Evolutionary conservation across 2,329 filamentous ascomycete species (phyloP).

Genomic region (Dothideomycetidae sp.): DNA sequence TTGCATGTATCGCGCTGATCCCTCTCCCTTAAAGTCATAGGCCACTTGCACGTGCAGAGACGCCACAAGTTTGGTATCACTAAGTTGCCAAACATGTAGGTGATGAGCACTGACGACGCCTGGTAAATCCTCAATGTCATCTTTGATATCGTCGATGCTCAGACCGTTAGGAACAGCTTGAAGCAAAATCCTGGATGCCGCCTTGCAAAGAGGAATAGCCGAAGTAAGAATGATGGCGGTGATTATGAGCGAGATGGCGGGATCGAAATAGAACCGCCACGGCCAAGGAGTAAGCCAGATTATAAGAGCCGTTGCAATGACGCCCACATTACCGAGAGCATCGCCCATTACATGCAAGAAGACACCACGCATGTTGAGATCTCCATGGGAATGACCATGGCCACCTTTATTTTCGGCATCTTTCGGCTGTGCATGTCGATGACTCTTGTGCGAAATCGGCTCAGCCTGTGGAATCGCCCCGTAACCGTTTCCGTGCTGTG

Average conservation of each 20-base stretch:
- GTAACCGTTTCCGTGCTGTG: constrained; percentile 19
- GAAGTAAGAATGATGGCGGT: constrained; percentile 62
- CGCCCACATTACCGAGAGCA: constrained; percentile 72
- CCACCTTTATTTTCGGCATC: constrained; percentile 40
- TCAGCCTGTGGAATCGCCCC: constrained; percentile 16
- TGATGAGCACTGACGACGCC: constrained; percentile 88
- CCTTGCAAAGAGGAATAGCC: constrained; percentile 63
- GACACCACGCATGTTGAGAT: constrained; percentile 84
- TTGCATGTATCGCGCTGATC: constrained; percentile 71
- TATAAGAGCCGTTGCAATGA: constrained; percentile 67
- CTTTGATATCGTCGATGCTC: constrained; percentile 75
- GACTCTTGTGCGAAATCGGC: constrained; percentile 32
- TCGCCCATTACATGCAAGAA: constrained; percentile 63
- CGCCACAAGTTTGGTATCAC: constrained; percentile 84
- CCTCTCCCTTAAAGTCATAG: constrained; percentile 74
- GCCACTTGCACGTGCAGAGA: constrained; percentile 86
- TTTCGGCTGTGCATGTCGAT: constrained; percentile 69
- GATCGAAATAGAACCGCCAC: constrained; percentile 79
- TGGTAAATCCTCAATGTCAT: constrained; percentile 73
- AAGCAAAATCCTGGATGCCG: constrained; percentile 74
- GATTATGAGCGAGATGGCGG: constrained; percentile 84
- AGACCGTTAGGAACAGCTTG: constrained; percentile 88
- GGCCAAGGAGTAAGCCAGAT: constrained; percentile 82
- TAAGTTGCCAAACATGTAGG: constrained; percentile 94
- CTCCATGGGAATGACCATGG: constrained; percentile 63